phyloP scores from a whole-genome alignment of 169 alveolate genomes.

The Plasmodium inui region DNA sequence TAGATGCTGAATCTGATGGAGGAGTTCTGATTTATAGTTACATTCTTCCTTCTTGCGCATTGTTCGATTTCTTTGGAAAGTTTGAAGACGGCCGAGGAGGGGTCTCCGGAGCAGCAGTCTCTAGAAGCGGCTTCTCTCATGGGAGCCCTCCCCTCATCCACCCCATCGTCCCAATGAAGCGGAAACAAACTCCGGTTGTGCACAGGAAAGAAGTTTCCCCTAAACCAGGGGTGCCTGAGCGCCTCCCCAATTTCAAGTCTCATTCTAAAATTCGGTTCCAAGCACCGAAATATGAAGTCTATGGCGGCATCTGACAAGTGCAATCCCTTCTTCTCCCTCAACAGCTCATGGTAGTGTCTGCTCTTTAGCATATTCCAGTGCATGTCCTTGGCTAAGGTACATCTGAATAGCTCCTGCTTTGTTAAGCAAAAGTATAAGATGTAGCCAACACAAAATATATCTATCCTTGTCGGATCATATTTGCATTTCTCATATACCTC shows the following conservation, averaged over 20 bases:
- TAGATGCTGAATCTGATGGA: constrained; percentile 14
- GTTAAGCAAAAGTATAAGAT: constrained; percentile 84
- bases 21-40: not conserved
- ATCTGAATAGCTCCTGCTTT: constrained; percentile 83
- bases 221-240: constrained; percentile 73
- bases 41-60: constrained; percentile 50
- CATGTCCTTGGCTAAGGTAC: constrained; percentile 54
- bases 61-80: constrained; percentile 29
- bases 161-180: not conserved
- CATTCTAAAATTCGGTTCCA: constrained; percentile 64
- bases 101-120: too few species aligned
- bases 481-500: constrained; percentile 79
- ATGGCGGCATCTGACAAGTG: constrained; percentile 55
- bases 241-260: constrained; percentile 74
- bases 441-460: constrained; percentile 86
- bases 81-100: not conserved
- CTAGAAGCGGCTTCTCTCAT: not conserved
- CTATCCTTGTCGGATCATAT: constrained; percentile 85
- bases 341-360: constrained; percentile 39
- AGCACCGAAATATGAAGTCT: constrained; percentile 76
- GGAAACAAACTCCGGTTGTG: constrained; percentile 19
- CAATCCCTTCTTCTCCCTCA: constrained; percentile 75
- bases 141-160: not conserved
- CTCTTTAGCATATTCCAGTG: constrained; percentile 73
- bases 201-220: constrained; percentile 18